phyloP scores from a whole-genome alignment of 768 basidiomycete genomes.

The Phlebiopsis flavidoalba region DNA sequence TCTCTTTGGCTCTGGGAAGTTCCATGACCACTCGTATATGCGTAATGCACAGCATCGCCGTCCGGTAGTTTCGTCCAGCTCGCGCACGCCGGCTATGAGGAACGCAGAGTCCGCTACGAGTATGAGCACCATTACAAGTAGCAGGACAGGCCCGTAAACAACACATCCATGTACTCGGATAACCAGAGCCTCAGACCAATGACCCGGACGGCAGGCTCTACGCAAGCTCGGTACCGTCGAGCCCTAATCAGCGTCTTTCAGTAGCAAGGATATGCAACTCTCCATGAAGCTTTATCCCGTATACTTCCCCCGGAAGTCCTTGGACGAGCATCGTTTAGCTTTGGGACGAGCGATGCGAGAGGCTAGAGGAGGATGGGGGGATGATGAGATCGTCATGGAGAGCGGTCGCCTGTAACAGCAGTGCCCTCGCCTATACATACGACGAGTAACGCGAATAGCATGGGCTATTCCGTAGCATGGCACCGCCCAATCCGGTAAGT shows the following conservation, averaged over 20 bases:
- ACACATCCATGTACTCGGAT: constrained; percentile 34
- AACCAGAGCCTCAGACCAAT: constrained; percentile 43
- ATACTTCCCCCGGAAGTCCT: constrained; percentile 46
- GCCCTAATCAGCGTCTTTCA: constrained; percentile 36
- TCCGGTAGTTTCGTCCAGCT: constrained; percentile 36
- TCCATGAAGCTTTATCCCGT: constrained; percentile 18
- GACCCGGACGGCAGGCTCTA: constrained; percentile 48
- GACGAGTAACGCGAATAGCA: not conserved
- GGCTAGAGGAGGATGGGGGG: constrained; percentile 61
- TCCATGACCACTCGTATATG: constrained; percentile 70
- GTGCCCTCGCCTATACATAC: constrained; percentile 6
- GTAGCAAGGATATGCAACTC: constrained; percentile 25
- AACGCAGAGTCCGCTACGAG: constrained; percentile 39
- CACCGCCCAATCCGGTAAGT: constrained; percentile 15
- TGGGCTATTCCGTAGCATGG: not conserved
- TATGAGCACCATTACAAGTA: constrained; percentile 32
- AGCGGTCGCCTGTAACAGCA: constrained; percentile 44
- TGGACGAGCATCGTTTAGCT: constrained; percentile 66
- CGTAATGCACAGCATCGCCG: constrained; percentile 44
- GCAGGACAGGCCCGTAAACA: constrained; percentile 36
- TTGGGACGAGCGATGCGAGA: constrained; percentile 76
- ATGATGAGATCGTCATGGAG: constrained; percentile 67
- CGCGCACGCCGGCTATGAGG: constrained; percentile 33
- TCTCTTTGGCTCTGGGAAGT: constrained; percentile 75
- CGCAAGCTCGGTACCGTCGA: constrained; percentile 37